These are phyloP conservation scores for Globisporangium acanthophoron DNA, from an alignment of 352 stramenopile genomes.

Conservation along the genomic window DNA sequence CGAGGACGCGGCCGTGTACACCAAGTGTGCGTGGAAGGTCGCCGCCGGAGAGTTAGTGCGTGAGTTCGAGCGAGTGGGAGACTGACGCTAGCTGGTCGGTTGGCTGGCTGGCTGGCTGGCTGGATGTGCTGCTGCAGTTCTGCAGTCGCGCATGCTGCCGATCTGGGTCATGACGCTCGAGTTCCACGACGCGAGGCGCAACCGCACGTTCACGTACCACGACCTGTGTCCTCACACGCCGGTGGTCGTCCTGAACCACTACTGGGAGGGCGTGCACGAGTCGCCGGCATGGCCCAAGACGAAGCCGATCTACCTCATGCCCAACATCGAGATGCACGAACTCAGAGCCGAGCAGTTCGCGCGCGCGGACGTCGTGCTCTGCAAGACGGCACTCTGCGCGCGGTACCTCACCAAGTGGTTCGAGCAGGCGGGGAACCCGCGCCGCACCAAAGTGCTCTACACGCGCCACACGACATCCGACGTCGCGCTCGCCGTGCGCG, in stretches of 20 bases:
- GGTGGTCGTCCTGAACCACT: constrained; percentile 55
- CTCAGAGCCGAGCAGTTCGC: constrained; percentile 35
- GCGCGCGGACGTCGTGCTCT: constrained; percentile 40
- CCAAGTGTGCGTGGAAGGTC: constrained; percentile 35
- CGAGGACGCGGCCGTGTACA: constrained; percentile 57
- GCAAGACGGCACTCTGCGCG: constrained; percentile 28
- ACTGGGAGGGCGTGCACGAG: constrained; percentile 30
- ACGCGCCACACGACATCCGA: constrained; percentile 56
- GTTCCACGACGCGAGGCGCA: constrained; percentile 23
- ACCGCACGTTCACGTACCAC: constrained; percentile 32
- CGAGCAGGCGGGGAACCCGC: constrained; percentile 43
- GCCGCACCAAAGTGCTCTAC: constrained; percentile 30
- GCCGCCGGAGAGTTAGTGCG: neutral
- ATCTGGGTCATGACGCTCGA: constrained; percentile 35
- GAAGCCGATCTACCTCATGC: constrained; percentile 45
- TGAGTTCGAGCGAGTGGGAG: constrained; percentile 8
- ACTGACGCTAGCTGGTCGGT: neutral
- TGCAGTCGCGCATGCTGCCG: constrained; percentile 36
- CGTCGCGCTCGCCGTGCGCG: constrained; percentile 22
- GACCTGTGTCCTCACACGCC: constrained; percentile 46
- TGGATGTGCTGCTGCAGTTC: constrained; percentile 16
- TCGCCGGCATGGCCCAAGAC: constrained; percentile 23
- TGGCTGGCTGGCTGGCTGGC: neutral
- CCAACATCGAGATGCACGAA: constrained; percentile 60
- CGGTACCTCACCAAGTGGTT: constrained; percentile 29